A percentile compares a stretch with the other conserved stretches of the same genome.
Conservation (phyloP, 495 filamentous ascomycete genomes). For the Halenospora varia region DNA sequence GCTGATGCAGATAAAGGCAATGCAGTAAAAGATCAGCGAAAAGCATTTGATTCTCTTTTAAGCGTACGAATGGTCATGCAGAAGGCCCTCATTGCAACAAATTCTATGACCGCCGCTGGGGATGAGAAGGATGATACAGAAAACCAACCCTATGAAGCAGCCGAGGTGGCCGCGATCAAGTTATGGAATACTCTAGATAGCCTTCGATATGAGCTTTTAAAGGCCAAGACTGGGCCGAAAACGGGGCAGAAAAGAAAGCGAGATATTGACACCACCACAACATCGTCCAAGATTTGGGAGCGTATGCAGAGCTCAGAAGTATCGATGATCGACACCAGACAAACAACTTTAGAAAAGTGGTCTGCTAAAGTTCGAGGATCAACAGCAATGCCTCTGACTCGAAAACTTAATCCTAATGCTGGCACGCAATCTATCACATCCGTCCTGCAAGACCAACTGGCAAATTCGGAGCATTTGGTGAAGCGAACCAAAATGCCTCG, state of each 20-base stretch:
- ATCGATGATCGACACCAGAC: conserved; percentile 43
- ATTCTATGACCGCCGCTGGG: conserved; percentile 56
- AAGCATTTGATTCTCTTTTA: conserved; percentile 80
- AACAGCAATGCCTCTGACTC: conserved; percentile 41
- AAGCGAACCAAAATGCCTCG: conserved; percentile 61
- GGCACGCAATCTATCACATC: conserved; percentile 56
- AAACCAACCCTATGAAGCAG: conserved; percentile 57
- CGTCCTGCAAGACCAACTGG: conserved; percentile 70
- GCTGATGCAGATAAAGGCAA: conserved; percentile 79
- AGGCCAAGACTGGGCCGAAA: conserved; percentile 26
- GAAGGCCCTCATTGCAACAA: conserved; percentile 77
- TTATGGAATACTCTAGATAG: conserved; percentile 81
- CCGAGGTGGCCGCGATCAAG: conserved; percentile 81
- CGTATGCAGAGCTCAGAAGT: conserved; percentile 60
- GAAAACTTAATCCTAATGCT: conserved; percentile 48
- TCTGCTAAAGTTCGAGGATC: conserved; percentile 49
- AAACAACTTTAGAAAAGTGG: conserved; percentile 64
- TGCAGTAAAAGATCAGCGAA: conserved; percentile 79
- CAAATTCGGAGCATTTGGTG: conserved; percentile 62
- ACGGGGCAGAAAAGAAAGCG: conserved; percentile 57
- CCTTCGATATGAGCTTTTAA: conserved; percentile 58
- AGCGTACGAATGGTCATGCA: conserved; percentile 87
- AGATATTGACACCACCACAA: conserved; percentile 41
- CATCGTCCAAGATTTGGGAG: conserved; percentile 64
- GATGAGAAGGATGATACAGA: conserved; percentile 34